These are phyloP conservation scores for Gossypium gossypioides DNA, from an alignment of 441 rosid species.

Conservation along the genomic window DNA sequence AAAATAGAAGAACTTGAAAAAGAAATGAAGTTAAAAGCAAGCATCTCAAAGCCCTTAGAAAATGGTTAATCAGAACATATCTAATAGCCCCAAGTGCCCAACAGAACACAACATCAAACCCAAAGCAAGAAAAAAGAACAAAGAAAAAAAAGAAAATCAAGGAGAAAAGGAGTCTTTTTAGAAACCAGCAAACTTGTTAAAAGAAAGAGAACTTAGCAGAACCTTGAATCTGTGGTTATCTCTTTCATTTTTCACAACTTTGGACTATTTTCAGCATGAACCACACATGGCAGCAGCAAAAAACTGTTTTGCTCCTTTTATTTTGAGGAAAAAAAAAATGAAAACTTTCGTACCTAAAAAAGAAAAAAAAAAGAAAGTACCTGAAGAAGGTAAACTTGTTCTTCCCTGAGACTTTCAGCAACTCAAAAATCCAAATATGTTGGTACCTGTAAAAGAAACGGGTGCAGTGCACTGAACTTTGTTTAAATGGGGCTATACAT, in stretches of 20 bases:
- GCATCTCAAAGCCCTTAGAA: not conserved
- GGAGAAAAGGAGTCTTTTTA: not conserved
- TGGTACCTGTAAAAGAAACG: slow-evolving; percentile 2
- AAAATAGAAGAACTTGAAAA: not conserved
- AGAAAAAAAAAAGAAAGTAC: slow-evolving; percentile 6
- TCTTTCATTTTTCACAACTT: not conserved
- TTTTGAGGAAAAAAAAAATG: not conserved
- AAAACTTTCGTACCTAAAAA: not conserved
- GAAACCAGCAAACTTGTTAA: not conserved
- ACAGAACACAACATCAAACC: slow-evolving; percentile 1
- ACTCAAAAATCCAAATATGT: not conserved
- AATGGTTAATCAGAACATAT: not conserved
- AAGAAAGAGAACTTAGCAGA: slow-evolving; percentile 4
- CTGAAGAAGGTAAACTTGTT: slow-evolving; percentile 18
- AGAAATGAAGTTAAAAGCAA: not conserved
- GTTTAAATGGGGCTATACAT: not conserved
- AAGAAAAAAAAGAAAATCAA: not conserved
- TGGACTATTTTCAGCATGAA: slow-evolving; percentile 2
- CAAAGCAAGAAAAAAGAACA: not conserved
- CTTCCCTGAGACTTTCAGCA: not conserved
- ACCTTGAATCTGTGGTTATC: not conserved
- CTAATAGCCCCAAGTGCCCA: not conserved
- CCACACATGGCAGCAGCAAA: not conserved
- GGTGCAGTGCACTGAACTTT: not conserved
- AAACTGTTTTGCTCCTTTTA: not conserved